Evolutionary conservation across 306 rosid species (phyloP).

Genomic region (Trifolium fragiferum): DNA sequence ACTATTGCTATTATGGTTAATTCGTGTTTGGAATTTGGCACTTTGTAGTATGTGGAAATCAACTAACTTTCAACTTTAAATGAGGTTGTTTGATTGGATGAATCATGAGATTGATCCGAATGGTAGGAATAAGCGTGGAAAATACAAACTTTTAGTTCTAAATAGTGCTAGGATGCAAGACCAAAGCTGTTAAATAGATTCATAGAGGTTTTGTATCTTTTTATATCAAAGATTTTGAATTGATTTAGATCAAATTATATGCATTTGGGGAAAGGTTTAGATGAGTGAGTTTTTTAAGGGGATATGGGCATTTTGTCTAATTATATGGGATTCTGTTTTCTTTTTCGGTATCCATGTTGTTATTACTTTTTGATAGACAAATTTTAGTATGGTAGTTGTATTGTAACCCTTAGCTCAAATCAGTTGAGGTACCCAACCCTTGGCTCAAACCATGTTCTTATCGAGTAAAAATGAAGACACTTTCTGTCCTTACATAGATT

Average conservation of each 20-base stretch:
- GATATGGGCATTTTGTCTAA: constrained; percentile 2
- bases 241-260: background rate
- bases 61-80: constrained; percentile 11
- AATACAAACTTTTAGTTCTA: background rate
- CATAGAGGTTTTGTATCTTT: background rate
- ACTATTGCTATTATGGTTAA: background rate
- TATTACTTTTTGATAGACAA: background rate
- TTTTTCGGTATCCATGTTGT: background rate
- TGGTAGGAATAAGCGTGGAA: background rate
- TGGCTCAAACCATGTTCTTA: too few relatives aligned
- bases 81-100: constrained; percentile 12
- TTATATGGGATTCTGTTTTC: background rate
- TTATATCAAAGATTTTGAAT: background rate
- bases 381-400: background rate
- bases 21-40: background rate
- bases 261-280: background rate
- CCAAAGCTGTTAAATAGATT: background rate
- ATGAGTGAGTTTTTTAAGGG: constrained; percentile 7
- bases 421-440: too few relatives aligned
- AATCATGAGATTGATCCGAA: background rate
- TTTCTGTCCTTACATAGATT: background rate
- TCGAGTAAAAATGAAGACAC: constrained; percentile 14
- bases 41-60: background rate
- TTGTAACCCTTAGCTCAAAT: background rate
- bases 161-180: background rate